Evolutionary conservation across 1,139 yeast species (phyloP), one percentile per base, ranked within the genome.

Genomic region (Pichia sp.): DNA sequence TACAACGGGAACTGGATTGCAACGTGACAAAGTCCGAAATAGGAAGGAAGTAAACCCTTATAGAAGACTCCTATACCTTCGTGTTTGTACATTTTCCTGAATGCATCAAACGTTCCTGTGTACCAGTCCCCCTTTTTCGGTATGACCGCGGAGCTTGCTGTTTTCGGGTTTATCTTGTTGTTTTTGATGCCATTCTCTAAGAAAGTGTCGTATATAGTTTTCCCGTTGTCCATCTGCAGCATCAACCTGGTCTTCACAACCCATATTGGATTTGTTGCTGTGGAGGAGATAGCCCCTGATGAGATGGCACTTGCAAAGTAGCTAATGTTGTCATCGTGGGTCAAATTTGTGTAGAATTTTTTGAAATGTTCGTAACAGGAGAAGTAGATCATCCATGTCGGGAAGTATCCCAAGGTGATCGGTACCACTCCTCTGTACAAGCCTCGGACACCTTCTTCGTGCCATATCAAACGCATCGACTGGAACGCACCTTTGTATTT

Each of bases 1-100:
- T 93, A 93, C n/a, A 90, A 82, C 21, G 99, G 99, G 75, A 93
- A 93, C 70, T 93, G 99, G 50, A 93, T 87, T 0, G 97, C 99
- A 41, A 93, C 99, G 68, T 93, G 99, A 39, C 87, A 74, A 42
- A 93, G 74, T 0, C 99, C 99, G 62, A 93, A 82, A 54, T 91
- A 74, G 0, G 97, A 91, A 1, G 99, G 97, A 8, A 89, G 79
- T 41, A 93, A 74, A 1, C 99, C 99, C 46, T 95, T 80, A 68
- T 93, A 93, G 62, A 93, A 89, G n/a, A 90, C 91, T 45, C 73
- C 66, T 1, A 86, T 19, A 1, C 99, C 99, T 67, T 93, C 99
- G 54, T 81, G 79, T 52, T 68, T 68, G 65, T 83, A 85, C 88
- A 93, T 93, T 57, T 81, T 83, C 46, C 67, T 69, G 63, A 91